Evolutionary conservation across 305 asterid genomes (phyloP).

Genomic region (Fraxinus xanthoxyloides): DNA sequence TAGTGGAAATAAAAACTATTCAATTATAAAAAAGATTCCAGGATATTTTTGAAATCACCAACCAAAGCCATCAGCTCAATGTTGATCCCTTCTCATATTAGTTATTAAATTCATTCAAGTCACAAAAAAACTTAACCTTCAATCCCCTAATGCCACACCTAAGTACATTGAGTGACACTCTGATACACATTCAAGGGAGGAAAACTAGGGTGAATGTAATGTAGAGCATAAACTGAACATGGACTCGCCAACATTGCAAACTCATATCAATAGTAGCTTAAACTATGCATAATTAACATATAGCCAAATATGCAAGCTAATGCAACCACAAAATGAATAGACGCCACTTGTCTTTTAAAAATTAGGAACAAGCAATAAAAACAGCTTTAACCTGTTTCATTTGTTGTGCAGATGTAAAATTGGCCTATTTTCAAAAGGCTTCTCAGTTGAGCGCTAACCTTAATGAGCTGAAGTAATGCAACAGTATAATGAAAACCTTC

Average conservation of each 20-base stretch:
- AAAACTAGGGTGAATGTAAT: background rate
- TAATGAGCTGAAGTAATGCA: background rate
- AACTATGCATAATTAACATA: background rate
- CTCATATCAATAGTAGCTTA: background rate
- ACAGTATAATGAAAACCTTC: background rate
- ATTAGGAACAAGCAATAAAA: background rate
- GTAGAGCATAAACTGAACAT: background rate
- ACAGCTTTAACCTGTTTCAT: background rate
- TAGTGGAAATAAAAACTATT: background rate
- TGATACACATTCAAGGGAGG: background rate
- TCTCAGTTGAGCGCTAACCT: background rate
- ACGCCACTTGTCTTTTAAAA: background rate
- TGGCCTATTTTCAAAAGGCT: background rate
- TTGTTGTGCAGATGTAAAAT: background rate
- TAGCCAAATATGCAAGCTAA: background rate
- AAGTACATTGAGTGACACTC: background rate
- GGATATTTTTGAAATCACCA: constrained; percentile 9
- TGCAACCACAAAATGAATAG: background rate
- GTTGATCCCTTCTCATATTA: constrained; percentile 1
- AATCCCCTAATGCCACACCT: background rate
- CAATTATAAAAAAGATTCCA: background rate
- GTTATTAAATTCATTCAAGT: background rate
- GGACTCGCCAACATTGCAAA: background rate
- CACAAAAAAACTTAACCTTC: background rate
- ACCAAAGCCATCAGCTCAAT: constrained; percentile 17